A percentile compares a stretch with the other conserved stretches of the same genome.
phyloP scores from a whole-genome alignment of 2,329 filamentous ascomycete genomes.

The Epichloe elymi region DNA sequence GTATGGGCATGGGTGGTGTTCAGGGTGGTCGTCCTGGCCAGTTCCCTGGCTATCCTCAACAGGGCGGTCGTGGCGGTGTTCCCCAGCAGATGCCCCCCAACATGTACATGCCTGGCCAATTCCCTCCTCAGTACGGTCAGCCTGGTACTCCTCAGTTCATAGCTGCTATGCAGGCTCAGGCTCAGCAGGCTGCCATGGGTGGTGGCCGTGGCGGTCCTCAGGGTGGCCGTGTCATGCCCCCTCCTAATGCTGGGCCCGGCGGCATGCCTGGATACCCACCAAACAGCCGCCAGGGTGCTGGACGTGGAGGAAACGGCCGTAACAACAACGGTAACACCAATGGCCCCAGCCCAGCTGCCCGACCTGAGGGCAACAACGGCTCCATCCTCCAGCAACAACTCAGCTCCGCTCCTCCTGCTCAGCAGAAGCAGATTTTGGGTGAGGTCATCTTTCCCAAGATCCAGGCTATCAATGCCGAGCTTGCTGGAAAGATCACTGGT shows the following conservation, averaged over 20 bases:
- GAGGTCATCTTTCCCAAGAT: constrained; percentile 99
- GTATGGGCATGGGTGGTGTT: constrained; percentile 54
- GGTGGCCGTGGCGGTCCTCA: constrained; percentile 52
- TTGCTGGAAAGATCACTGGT: constrained; percentile 98
- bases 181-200: constrained; percentile 45
- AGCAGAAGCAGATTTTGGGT: constrained; percentile 98
- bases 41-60: constrained; percentile 75
- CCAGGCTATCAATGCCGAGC: constrained; percentile 79
- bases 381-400: constrained; percentile 45
- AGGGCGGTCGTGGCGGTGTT: constrained; percentile 75
- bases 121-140: constrained; percentile 69
- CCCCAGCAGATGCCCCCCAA: constrained; percentile 79
- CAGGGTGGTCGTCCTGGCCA: constrained; percentile 76
- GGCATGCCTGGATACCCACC: constrained; percentile 45
- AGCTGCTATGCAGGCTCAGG: constrained; percentile 70
- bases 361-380: constrained; percentile 19
- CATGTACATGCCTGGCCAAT: constrained; percentile 73
- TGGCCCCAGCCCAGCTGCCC: constrained; percentile 34
- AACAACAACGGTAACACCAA: constrained; percentile 25
- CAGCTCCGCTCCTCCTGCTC: constrained; percentile 43
- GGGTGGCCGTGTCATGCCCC: constrained; percentile 61
- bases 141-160: constrained; percentile 69
- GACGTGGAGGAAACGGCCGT: constrained; percentile 26
- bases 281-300: constrained; percentile 39
- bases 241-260: constrained; percentile 42